Evolutionary conservation across 345 rosid genomes (phyloP).

Genomic region (Brassica napus): Da-Ae NC_063448.1:52364001-52364500

Average conservation of each 20-base stretch:
- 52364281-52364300: slow-evolving; percentile 15
- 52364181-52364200: slow-evolving; percentile 28
- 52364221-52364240: slow-evolving; percentile 26
- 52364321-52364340: slow-evolving; percentile 16
- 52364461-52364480: background rate
- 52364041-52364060: background rate
- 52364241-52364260: slow-evolving; percentile 4
- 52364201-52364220: slow-evolving; percentile 13
- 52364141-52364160: slow-evolving; percentile 31
- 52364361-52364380: background rate
- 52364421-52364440: background rate
- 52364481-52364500: slow-evolving; percentile 8
- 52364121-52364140: slow-evolving; percentile 31
- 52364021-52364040: background rate
- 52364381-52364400: background rate
- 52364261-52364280: slow-evolving; percentile 31
- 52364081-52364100: slow-evolving; percentile 30
- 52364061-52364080: slow-evolving; percentile 23
- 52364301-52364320: slow-evolving; percentile 24
- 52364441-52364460: background rate
- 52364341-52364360: background rate
- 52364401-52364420: slow-evolving; percentile 1
- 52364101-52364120: slow-evolving; percentile 26
- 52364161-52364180: slow-evolving; percentile 34
- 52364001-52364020: slow-evolving; percentile 1